Base-by-base conservation (phyloP, 352 stramenopile genomes). In the Phytopythium vexans region DNA sequence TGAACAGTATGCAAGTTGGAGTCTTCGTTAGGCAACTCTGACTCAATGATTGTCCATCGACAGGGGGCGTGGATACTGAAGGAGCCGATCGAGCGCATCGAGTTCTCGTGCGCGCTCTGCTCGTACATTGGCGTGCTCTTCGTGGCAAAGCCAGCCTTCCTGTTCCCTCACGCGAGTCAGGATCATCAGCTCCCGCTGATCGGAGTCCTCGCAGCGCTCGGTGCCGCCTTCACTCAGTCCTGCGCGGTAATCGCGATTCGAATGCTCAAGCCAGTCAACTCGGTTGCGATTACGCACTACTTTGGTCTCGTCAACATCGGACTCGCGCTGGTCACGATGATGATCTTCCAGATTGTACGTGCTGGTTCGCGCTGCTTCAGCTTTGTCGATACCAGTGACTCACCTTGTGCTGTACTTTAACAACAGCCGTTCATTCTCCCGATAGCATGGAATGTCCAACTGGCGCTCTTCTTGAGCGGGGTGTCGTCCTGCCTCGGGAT, bases 71-170 rank as follows among this genome's bases (percentile, higher is more conserved):
- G 72, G 21, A 45, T 88, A 12, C 65, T 88, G 0, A 59, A 68
- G 3, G 77, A 87, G 54, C 36, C 60, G 0, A 67, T 87, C 35
- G 62, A 88, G 8, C 57, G 59, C 21, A 38, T 74, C 41, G 72
- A 82, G 54, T 77, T 87, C 52, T 14, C 66, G 1, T 70, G 71
- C 34, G 69, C 70, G 7, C 31, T 84, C 36, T 49, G 77, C 9
- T 86, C 79, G 47, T 89, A 82, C 51, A 49, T 68, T 4, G 79
- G 79, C 7, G 73, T 88, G n/a, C 21, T 88, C 41, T 86, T 86
- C 50, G 76, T 89, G 44, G 70, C 77, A 9, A 75, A 72, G 7
- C 79, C 79, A 9, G 65, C 72, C 10, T 70, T 82, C 44, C 12
- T 89, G 11, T 89, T 89, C 42, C 54, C 62, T 0, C 21, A 42